Base-by-base conservation (phyloP, 352 stramenopile species). In the Thalassiosira hispida region DNA sequence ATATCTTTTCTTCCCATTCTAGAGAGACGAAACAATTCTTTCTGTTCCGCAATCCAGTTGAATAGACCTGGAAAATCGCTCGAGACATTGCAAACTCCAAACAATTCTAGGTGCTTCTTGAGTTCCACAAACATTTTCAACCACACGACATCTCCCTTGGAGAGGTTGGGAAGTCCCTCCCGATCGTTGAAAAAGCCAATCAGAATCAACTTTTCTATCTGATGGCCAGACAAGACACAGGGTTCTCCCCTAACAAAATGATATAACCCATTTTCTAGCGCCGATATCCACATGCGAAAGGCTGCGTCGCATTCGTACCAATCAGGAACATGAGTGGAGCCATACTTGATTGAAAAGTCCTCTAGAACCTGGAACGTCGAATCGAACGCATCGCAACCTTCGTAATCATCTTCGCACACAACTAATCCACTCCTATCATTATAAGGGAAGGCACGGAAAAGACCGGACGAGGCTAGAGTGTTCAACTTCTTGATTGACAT, bases 161-260 rank as follows among this genome's bases (percentile, higher is more conserved):
- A 79, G 14, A 84, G 68, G 27, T 84, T 79, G 5, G 75, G 61
- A 27, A 83, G 42, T 23, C 66, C 46, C 31, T 65, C 59, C 29
- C 76, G 76, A 40, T 84, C 76, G 25, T 31, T 71, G 29, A 68
- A 84, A 60, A 84, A 84, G 25, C 76, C 76, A 68, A 84, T 71
- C 29, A 84, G 40, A 23, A 79, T 79, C 25, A 84, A 51, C 46
- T 57, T 76, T 70, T 84, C 76, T 53, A 84, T 84, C 44, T 84
- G 76, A 18, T 51, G 40, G 20, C 22, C 63, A 29, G 76, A 84
- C 14, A 84, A 33, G 1, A 75, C 68, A 61, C 76, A 84, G 1
- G 63, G 31, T 18, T 78, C 62, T 27, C 76, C 76, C 25, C 63
- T 78, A 20, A 63, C 33, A 47, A 78, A 77, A 27, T 49, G 22